Evolutionary conservation across 1,139 yeast species (phyloP).

Genomic region (Tardiomyces depauwii): DNA sequence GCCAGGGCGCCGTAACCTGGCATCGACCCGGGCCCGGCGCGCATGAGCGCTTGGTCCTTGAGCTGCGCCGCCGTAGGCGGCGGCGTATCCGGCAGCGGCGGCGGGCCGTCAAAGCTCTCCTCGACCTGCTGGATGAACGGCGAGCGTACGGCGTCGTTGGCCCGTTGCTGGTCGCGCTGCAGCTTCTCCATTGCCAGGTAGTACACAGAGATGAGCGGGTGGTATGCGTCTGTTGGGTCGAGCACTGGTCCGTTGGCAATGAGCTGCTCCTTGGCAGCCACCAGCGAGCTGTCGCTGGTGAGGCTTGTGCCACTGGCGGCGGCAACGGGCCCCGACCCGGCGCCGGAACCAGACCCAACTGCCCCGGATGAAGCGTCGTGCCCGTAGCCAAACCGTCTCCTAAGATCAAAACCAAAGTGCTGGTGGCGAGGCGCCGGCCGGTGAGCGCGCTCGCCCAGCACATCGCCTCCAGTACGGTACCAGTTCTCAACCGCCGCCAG

Average conservation of each 20-base stretch:
- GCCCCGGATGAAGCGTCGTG: neutral
- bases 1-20: neutral
- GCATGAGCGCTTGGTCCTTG: neutral
- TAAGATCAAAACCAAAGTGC: constrained; percentile 18
- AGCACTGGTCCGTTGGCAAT: constrained; percentile 17
- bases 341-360: neutral
- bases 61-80: neutral
- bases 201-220: constrained; percentile 81
- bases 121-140: neutral
- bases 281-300: constrained; percentile 1
- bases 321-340: neutral
- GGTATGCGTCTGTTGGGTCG: constrained; percentile 86
- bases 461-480: constrained; percentile 31
- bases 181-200: constrained; percentile 75
- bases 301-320: neutral
- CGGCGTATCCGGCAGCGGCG: neutral
- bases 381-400: constrained; percentile 3
- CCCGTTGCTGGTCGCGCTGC: constrained; percentile 35
- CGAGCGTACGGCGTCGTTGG: neutral
- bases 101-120: neutral
- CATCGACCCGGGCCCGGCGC: too few relatives aligned
- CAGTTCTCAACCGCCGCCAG: constrained; percentile 54
- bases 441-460: constrained; percentile 1
- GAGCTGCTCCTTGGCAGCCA: neutral
- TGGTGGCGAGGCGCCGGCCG: constrained; percentile 3